Percentiles rank a stretch among this genome's conserved stretches.
Evolutionary conservation across 2,329 filamentous ascomycete species (phyloP).

Genomic region (Verticillium dahliae): DNA sequence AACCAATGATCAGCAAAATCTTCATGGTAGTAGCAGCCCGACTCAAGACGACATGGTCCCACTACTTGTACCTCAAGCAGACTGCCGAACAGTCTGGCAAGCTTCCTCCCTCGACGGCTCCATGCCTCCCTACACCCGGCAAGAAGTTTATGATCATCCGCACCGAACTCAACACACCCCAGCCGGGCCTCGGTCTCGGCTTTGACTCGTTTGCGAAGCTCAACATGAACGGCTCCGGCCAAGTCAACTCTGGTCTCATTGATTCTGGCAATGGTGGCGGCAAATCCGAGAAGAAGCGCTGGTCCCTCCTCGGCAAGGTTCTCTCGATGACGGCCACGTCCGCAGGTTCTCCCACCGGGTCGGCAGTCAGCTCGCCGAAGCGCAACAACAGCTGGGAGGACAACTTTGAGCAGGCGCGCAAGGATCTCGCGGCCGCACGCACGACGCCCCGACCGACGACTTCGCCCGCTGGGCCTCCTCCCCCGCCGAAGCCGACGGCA

Average conservation of each 20-base stretch:
- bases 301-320: constrained; percentile 59
- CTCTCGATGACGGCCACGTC: constrained; percentile 30
- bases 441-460: not conserved
- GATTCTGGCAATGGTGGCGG: constrained; percentile 9
- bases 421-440: constrained; percentile 36
- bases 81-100: constrained; percentile 50
- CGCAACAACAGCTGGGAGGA: constrained; percentile 29
- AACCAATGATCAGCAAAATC: constrained; percentile 50
- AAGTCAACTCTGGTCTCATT: constrained; percentile 4
- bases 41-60: constrained; percentile 67
- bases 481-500: constrained; percentile 29
- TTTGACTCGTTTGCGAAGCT: constrained; percentile 39
- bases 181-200: constrained; percentile 40
- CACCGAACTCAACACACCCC: constrained; percentile 54
- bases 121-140: constrained; percentile 78
- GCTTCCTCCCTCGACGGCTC: constrained; percentile 64
- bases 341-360: constrained; percentile 16
- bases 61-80: constrained; percentile 70
- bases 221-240: not conserved
- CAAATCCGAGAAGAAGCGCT: constrained; percentile 46
- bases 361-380: constrained; percentile 4
- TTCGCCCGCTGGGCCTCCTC: constrained; percentile 16
- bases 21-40: constrained; percentile 61
- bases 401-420: constrained; percentile 42
- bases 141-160: constrained; percentile 85